These are phyloP conservation scores for Penicillium digitatum DNA, from an alignment of 2,329 filamentous ascomycete genomes.

Conservation along the genomic window DNA sequence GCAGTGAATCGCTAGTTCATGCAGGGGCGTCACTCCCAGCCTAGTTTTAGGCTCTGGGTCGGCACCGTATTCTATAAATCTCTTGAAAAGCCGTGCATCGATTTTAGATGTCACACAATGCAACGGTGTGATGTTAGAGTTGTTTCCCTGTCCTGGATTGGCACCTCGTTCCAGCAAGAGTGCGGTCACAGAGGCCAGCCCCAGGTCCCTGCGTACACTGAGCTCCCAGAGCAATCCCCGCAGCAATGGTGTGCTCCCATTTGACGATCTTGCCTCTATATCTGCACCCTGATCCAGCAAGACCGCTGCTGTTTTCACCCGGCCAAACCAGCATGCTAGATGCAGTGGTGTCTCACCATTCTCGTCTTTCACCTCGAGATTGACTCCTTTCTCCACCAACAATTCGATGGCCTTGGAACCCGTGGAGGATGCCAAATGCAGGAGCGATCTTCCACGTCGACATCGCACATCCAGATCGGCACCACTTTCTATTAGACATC, in stretches of 20 bases:
- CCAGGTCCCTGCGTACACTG: not conserved
- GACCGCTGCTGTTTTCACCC: not conserved
- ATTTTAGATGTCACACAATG: not conserved
- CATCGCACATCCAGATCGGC: not conserved
- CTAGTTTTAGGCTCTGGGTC: not conserved
- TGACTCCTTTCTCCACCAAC: constrained; percentile 5
- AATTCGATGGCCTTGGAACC: not conserved
- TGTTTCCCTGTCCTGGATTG: not conserved
- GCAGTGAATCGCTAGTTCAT: not conserved
- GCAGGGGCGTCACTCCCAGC: constrained; percentile 1
- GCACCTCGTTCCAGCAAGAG: constrained; percentile 6
- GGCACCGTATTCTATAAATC: constrained; percentile 4
- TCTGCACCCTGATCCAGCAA: constrained; percentile 13
- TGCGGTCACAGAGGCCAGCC: not conserved
- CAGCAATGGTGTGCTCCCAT: constrained; percentile 9
- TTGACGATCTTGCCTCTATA: constrained; percentile 1
- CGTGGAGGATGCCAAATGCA: constrained; percentile 4
- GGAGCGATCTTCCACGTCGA: not conserved
- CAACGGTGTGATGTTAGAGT: not conserved
- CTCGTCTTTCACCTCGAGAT: not conserved
- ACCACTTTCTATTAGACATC: constrained; percentile 2
- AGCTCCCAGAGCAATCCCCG: not conserved
- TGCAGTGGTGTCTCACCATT: constrained; percentile 6
- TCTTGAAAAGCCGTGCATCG: not conserved
- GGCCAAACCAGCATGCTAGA: constrained; percentile 4